Conservation (phyloP, 2,329 filamentous ascomycete species). For the Claviceps arundinis region DNA sequence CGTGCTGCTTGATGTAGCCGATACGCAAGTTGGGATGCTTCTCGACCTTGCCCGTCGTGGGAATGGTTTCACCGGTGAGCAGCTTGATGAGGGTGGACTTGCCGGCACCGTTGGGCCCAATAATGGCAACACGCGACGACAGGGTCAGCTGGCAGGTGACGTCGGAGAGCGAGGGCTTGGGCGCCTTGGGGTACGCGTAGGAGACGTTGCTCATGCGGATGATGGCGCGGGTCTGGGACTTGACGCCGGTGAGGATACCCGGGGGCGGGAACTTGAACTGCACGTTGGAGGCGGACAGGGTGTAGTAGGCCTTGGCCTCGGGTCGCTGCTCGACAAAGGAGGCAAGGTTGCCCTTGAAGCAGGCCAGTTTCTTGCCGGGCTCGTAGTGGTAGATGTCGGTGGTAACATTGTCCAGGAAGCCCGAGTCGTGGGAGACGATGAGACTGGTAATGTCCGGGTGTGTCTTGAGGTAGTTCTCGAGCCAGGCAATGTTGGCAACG, state of each 20-base stretch:
- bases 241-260: conserved; percentile 87
- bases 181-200: conserved; percentile 82
- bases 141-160: conserved; percentile 80
- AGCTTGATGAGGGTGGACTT: conserved; percentile 98
- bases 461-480: conserved; percentile 88
- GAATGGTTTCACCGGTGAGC: conserved; percentile 82
- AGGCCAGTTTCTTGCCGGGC: conserved; percentile 79
- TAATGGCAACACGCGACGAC: conserved; percentile 89
- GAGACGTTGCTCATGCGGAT: conserved; percentile 87
- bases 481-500: conserved; percentile 89
- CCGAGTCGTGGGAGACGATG: conserved; percentile 97
- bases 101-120: conserved; percentile 92
- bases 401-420: conserved; percentile 92
- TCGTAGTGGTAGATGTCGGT: conserved; percentile 99
- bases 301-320: conserved; percentile 97
- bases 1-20: conserved; percentile 99
- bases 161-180: conserved; percentile 76
- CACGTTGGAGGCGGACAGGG: conserved; percentile 71
- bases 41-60: conserved; percentile 74
- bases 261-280: conserved; percentile 98
- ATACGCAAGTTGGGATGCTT: conserved; percentile 98
- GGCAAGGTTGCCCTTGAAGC: conserved; percentile 71
- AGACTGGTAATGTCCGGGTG: conserved; percentile 93
- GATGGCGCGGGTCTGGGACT: conserved; percentile 86
- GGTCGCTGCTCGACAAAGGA: conserved; percentile 81